Conservation (phyloP, 2,329 filamentous ascomycete genomes). For the Pseudogymnoascus verrucosus region DNA sequence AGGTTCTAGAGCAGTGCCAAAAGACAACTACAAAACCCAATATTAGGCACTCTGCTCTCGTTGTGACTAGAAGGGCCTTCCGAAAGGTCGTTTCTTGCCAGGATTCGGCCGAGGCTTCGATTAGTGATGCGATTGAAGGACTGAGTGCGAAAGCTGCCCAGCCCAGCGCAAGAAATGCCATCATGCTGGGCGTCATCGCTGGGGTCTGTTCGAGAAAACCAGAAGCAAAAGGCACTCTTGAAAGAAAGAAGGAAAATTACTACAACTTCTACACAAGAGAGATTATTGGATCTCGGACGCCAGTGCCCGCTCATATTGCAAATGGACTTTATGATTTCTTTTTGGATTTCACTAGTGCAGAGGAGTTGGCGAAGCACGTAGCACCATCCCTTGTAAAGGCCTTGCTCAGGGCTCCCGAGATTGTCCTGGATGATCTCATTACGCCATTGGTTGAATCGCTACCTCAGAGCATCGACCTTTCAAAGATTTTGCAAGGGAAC, state of each 20-base stretch:
- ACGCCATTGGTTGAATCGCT: conserved; percentile 65
- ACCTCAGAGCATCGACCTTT: conserved; percentile 65
- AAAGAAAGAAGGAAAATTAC: conserved; percentile 60
- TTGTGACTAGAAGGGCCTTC: conserved; percentile 71
- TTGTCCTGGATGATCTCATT: conserved; percentile 73
- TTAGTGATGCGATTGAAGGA: conserved; percentile 54
- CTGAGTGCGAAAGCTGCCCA: conserved; percentile 62
- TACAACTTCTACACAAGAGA: conserved; percentile 80
- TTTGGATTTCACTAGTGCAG: conserved; percentile 58
- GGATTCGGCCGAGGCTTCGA: conserved; percentile 24
- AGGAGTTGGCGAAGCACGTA: conserved; percentile 69
- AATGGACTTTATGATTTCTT: conserved; percentile 78
- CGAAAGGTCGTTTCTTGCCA: conserved; percentile 60
- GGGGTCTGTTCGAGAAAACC: conserved; percentile 73
- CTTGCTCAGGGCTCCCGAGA: conserved; percentile 80
- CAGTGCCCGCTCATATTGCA: conserved; percentile 64
- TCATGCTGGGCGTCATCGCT: conserved; percentile 76
- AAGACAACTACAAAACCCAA: conserved; percentile 54
- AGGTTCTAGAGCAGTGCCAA: conserved; percentile 70
- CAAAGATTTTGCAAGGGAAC: conserved; percentile 60
- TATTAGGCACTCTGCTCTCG: conserved; percentile 64
- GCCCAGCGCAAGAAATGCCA: conserved; percentile 60
- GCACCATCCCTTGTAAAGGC: conserved; percentile 82
- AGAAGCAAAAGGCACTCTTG: conserved; percentile 53
- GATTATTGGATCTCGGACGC: conserved; percentile 68